Conservation (phyloP, 2,329 filamentous ascomycete genomes). For the Trichoderma atrobrunneum region DNA sequence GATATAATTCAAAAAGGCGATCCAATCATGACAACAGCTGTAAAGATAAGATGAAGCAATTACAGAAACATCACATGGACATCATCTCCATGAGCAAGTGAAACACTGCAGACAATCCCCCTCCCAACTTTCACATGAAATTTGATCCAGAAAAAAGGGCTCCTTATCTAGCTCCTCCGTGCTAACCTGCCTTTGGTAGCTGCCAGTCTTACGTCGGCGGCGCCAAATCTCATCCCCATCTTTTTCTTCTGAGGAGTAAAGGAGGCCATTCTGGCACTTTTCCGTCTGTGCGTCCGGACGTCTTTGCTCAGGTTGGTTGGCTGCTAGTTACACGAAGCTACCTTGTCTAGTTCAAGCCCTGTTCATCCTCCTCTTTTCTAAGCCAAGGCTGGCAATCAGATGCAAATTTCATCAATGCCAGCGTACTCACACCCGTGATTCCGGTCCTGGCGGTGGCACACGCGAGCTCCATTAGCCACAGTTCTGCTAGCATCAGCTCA, state of each 20-base stretch:
- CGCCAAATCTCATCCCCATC: slow-evolving; percentile 1
- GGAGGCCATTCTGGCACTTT: background rate
- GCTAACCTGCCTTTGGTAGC: background rate
- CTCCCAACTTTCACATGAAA: slow-evolving; percentile 1
- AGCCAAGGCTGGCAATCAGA: too few species aligned
- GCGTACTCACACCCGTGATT: too few species aligned
- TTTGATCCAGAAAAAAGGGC: background rate
- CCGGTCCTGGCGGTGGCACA: too few species aligned
- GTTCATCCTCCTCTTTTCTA: too few species aligned
- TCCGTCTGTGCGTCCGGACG: background rate
- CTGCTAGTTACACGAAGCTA: background rate
- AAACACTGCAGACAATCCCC: background rate
- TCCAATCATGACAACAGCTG: background rate
- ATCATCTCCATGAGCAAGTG: background rate
- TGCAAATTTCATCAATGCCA: too few species aligned
- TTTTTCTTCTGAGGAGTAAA: background rate
- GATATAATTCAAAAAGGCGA: background rate
- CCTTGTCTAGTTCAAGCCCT: too few species aligned
- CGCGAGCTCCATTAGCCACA: background rate
- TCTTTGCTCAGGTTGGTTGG: background rate
- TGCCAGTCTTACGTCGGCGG: slow-evolving; percentile 15
- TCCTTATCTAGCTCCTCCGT: background rate
- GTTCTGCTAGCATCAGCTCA: background rate
- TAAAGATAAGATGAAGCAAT: background rate
- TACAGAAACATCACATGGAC: background rate